Conservation (phyloP, 441 rosid genomes). For the Cnidoscolus chayamansa region DNA sequence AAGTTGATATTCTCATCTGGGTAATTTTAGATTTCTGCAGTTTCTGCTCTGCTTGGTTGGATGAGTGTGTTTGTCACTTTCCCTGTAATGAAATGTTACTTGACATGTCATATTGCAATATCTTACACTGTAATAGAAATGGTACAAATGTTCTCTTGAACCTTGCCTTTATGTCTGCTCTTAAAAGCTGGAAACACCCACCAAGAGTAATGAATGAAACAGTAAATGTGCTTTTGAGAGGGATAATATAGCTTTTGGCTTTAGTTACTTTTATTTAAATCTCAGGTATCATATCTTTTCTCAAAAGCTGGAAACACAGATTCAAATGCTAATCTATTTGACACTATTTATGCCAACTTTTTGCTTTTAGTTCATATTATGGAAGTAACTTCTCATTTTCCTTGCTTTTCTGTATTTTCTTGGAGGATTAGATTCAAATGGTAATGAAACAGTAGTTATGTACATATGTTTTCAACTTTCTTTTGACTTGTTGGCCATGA, state of each 20-base stretch:
- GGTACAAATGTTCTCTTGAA: slow-evolving; percentile 18
- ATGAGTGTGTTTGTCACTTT: background rate
- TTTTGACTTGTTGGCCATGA: slow-evolving; percentile 12
- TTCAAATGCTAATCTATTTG: slow-evolving; percentile 16
- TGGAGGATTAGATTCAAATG: slow-evolving; percentile 4
- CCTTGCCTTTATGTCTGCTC: slow-evolving; percentile 15
- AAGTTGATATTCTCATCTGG: slow-evolving; percentile 14
- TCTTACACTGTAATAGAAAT: slow-evolving; percentile 2
- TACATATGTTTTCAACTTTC: slow-evolving; percentile 17
- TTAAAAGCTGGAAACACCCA: slow-evolving; percentile 8
- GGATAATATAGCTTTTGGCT: background rate
- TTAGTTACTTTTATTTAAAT: background rate
- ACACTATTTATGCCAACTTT: too few species aligned
- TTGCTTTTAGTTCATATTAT: too few species aligned
- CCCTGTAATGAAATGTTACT: background rate
- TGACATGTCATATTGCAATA: slow-evolving; percentile 15
- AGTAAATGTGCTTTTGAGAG: slow-evolving; percentile 14
- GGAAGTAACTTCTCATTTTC: too few species aligned
- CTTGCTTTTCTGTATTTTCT: background rate
- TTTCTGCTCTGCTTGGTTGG: slow-evolving; percentile 22
- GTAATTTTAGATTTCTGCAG: slow-evolving; percentile 7
- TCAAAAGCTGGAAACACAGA: slow-evolving; percentile 17
- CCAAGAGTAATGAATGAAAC: slow-evolving; percentile 18
- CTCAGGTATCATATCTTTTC: background rate
- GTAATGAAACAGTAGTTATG: slow-evolving; percentile 21